These are phyloP conservation scores for Plectosphaerella cucumerina DNA, from an alignment of 2,329 filamentous ascomycete species.

Conservation along the genomic window DNA sequence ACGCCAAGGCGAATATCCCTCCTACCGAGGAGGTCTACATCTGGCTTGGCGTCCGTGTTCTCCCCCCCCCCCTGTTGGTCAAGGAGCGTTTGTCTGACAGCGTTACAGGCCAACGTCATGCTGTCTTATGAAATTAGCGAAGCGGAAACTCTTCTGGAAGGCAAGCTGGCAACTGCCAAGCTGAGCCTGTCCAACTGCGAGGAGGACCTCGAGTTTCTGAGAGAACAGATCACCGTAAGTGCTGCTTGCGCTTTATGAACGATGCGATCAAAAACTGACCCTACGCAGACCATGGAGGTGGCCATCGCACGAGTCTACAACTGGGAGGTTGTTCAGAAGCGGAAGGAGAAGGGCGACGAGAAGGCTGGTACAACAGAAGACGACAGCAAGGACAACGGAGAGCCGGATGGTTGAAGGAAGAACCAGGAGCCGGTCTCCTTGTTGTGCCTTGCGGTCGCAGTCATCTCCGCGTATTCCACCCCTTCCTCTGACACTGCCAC, in stretches of 20 bases:
- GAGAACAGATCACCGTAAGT: slow-evolving; percentile 91
- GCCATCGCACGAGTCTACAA: slow-evolving; percentile 97
- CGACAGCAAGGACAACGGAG: slow-evolving; percentile 32
- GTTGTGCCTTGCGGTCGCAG: too few species aligned
- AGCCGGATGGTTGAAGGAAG: slow-evolving; percentile 22
- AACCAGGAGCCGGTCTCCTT: not conserved
- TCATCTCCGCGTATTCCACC: too few species aligned
- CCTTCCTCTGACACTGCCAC: too few species aligned
- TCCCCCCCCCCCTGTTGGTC: not conserved
- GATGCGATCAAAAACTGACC: slow-evolving; percentile 7
- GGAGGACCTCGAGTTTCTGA: slow-evolving; percentile 91
- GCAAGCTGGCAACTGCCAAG: slow-evolving; percentile 76
- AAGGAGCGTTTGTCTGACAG: slow-evolving; percentile 16
- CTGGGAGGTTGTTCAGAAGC: slow-evolving; percentile 94
- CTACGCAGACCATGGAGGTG: slow-evolving; percentile 83
- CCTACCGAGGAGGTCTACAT: slow-evolving; percentile 89
- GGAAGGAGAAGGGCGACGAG: slow-evolving; percentile 78
- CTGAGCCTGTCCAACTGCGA: slow-evolving; percentile 82
- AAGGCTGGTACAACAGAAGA: slow-evolving; percentile 37
- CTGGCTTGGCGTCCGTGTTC: slow-evolving; percentile 75
- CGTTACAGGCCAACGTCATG: slow-evolving; percentile 84
- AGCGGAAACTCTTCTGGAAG: slow-evolving; percentile 71
- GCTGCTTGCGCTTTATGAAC: not conserved
- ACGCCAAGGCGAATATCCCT: slow-evolving; percentile 78
- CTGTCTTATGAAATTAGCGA: slow-evolving; percentile 88